Evolutionary conservation across 2,329 filamentous ascomycete species (phyloP), one percentile per base, ranked within the genome.

Genomic region (Curvularia verruculosa): DNA sequence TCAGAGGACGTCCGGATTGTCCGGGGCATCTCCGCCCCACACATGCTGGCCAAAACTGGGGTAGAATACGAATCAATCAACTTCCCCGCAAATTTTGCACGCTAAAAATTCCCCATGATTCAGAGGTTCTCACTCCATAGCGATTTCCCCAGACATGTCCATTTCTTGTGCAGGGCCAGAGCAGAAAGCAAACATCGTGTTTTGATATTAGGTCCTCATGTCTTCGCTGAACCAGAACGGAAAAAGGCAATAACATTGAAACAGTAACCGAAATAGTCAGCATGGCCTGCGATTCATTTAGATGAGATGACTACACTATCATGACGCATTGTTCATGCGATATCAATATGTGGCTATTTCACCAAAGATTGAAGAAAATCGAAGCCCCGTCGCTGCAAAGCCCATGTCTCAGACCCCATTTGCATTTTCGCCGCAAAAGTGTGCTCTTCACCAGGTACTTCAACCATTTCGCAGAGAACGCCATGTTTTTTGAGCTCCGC

Each of bases 351-450:
- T n/a, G 3, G 24, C 13, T 23, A 23, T 26, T 10, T n/a, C 15
- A 43, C 12, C 12, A n/a, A 43, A 24, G 40, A 43, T 28, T 61
- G 56, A 15, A 66, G 29, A 39, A 57, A 64, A 41, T 61, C 55
- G 21, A 58, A 61, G 7, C 57, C 61, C 18, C 54, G 48, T 26
- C 53, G 34, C 47, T 62, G 61, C 3, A 40, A 45, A 2, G 51
- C 36, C 63, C 59, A 64, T 8, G 59, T 64, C 52, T 54, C 23
- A 13, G 56, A 54, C 21, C 59, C 63, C 19, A 52, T 59, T 21
- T 36, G 26, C 63, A 66, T 66, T 37, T 51, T 57, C 28, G 58
- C 63, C 8, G 49, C 56, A 53, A 66, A 66, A 6, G 63, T 66
- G 40, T 66, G 63, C 31, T 49, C 39, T 37, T 64, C 61, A 1